Percentiles rank a stretch among this genome's conserved stretches.
Conservation (phyloP, 768 basidiomycete species). For the Lentinula guzmanii region DNA sequence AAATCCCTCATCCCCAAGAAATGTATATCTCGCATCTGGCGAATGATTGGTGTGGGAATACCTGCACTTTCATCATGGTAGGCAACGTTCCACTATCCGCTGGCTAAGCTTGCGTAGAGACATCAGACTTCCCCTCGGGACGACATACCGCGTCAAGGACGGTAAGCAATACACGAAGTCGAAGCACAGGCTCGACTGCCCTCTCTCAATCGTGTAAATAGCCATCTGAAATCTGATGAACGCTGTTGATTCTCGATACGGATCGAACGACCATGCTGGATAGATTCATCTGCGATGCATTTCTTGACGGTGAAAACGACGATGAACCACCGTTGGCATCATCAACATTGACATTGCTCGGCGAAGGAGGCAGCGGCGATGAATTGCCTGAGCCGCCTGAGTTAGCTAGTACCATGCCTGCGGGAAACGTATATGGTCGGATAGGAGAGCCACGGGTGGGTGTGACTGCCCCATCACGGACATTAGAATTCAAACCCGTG, state of each 20-base stretch:
- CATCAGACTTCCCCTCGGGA: too few relatives aligned
- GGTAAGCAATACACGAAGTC: too few relatives aligned
- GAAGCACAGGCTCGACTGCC: background rate
- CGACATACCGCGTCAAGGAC: too few relatives aligned
- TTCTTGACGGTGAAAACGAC: conserved; percentile 57
- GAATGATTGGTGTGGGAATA: too few relatives aligned
- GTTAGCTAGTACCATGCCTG: conserved; percentile 15
- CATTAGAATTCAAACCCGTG: conserved; percentile 16
- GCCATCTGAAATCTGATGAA: background rate
- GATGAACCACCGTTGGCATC: conserved; percentile 27
- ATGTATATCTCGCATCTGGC: too few relatives aligned
- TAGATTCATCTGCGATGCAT: conserved; percentile 60
- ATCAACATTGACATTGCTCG: conserved; percentile 35
- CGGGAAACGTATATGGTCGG: conserved; percentile 30
- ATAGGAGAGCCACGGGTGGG: conserved; percentile 27
- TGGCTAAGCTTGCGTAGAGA: too few relatives aligned
- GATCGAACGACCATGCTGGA: conserved; percentile 45
- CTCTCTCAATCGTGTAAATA: background rate
- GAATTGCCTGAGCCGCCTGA: conserved; percentile 28
- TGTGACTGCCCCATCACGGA: conserved; percentile 21
- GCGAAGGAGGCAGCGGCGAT: conserved; percentile 41
- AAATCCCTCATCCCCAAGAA: too few relatives aligned
- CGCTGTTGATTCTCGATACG: background rate
- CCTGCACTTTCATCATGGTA: too few relatives aligned
- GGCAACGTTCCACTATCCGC: too few relatives aligned